A percentile compares a stretch with the other conserved stretches of the same genome.
Evolutionary conservation across 2,329 filamentous ascomycete species (phyloP).

Genomic region (Verticillium alfalfae): DNA sequence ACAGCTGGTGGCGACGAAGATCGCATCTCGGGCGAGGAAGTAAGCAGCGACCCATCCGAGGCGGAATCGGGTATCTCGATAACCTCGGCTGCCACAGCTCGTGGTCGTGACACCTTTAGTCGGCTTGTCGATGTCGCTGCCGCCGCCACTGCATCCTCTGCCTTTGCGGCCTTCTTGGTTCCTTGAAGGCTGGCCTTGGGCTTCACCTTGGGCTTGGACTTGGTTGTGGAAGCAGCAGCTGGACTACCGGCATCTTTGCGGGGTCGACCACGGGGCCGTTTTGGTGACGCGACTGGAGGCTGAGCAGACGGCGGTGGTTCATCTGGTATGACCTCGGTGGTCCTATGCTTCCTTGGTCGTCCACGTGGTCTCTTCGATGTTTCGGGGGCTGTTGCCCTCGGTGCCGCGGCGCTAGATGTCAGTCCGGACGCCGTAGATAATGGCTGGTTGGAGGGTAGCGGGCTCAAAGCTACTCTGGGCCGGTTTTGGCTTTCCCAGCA

Average conservation of each 20-base stretch:
- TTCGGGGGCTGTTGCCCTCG: slow-evolving; percentile 8
- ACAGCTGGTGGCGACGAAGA: slow-evolving; percentile 38
- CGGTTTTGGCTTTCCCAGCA: slow-evolving; percentile 58
- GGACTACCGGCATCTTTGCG: slow-evolving; percentile 1
- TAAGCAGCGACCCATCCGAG: slow-evolving; percentile 22
- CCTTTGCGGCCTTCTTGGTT: not conserved
- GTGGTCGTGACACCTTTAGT: slow-evolving; percentile 14
- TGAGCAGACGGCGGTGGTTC: slow-evolving; percentile 29
- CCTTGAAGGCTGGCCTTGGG: not conserved
- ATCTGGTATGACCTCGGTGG: slow-evolving; percentile 10
- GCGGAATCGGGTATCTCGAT: slow-evolving; percentile 51
- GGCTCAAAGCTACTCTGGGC: slow-evolving; percentile 14
- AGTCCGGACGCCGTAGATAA: slow-evolving; percentile 3
- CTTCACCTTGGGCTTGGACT: not conserved
- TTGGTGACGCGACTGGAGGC: slow-evolving; percentile 16
- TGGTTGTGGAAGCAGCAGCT: not conserved
- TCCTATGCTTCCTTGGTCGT: slow-evolving; percentile 24
- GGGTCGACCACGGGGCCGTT: slow-evolving; percentile 1
- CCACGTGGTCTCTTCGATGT: slow-evolving; percentile 21
- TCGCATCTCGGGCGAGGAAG: slow-evolving; percentile 19
- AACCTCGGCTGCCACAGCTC: slow-evolving; percentile 3
- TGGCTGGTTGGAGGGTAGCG: slow-evolving; percentile 11
- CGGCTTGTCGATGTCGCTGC: slow-evolving; percentile 18
- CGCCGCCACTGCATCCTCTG: slow-evolving; percentile 8
- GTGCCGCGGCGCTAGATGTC: not conserved